Percentiles rank a stretch among this genome's conserved stretches.
These are phyloP conservation scores for Eucalyptus melliodora DNA, from an alignment of 345 rosid genomes.

Conservation along the genomic window DNA sequence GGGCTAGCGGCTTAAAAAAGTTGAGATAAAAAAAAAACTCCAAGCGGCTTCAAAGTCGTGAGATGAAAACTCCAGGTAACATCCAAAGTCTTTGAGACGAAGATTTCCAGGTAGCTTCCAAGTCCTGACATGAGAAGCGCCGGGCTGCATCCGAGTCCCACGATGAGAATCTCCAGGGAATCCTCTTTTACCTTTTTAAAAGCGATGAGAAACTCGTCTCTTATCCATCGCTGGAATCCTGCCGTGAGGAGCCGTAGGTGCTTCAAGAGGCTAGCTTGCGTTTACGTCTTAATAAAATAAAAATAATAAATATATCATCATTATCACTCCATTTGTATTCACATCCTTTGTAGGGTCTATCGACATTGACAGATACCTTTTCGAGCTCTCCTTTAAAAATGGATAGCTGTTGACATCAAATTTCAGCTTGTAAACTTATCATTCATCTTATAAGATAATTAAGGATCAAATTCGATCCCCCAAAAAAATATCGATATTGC, in stretches of 20 bases:
- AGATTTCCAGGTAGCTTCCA: too few relatives aligned
- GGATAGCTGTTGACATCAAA: too few relatives aligned
- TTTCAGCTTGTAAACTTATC: too few relatives aligned
- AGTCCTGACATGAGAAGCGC: not conserved
- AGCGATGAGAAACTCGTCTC: too few relatives aligned
- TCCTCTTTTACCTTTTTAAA: too few relatives aligned
- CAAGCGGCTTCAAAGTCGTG: too few relatives aligned
- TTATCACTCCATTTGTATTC: not conserved
- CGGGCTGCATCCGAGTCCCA: not conserved
- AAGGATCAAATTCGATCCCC: too few relatives aligned
- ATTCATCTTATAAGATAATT: too few relatives aligned
- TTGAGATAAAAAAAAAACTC: not conserved
- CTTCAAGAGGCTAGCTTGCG: not conserved
- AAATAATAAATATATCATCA: not conserved
- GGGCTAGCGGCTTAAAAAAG: not conserved
- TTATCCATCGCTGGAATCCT: not conserved
- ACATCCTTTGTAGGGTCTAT: too few relatives aligned
- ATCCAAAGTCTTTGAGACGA: not conserved
- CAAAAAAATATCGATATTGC: too few relatives aligned
- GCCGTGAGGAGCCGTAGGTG: not conserved
- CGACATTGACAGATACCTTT: too few relatives aligned
- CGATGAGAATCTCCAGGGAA: not conserved
- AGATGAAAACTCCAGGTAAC: not conserved
- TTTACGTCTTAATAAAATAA: not conserved
- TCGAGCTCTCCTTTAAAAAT: too few relatives aligned